A percentile compares a stretch with the other conserved stretches of the same genome.
phyloP scores from a whole-genome alignment of 345 rosid genomes.

The Salix suchowensis region DNA sequence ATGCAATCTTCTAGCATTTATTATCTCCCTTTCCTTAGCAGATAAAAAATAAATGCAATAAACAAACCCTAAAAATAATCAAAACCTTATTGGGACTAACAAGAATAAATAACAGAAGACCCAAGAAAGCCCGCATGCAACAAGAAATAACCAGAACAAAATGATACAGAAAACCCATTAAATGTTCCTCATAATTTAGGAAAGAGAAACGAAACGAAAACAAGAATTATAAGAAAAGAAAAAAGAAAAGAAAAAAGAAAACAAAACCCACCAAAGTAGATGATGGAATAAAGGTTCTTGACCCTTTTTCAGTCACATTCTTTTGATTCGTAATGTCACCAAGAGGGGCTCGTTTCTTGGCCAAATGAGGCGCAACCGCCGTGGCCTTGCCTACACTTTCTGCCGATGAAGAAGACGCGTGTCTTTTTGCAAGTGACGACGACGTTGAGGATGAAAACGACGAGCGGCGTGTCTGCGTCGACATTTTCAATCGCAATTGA shows the following conservation, averaged over 20 bases:
- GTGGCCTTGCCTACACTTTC: slow-evolving; percentile 39
- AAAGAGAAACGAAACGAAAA: neutral
- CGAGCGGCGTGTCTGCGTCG: slow-evolving; percentile 36
- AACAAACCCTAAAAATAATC: neutral
- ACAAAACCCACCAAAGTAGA: slow-evolving; percentile 51
- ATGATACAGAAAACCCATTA: neutral
- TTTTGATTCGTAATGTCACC: slow-evolving; percentile 64
- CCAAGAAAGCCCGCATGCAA: neutral
- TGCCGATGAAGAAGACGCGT: slow-evolving; percentile 36
- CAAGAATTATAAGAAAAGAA: neutral
- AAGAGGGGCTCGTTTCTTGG: slow-evolving; percentile 76
- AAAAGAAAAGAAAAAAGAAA: neutral
- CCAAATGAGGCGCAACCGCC: slow-evolving; percentile 33
- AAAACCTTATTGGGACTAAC: neutral
- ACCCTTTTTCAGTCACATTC: slow-evolving; percentile 26
- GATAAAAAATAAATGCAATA: neutral
- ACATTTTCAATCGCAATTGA: slow-evolving; percentile 5
- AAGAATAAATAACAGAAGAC: neutral
- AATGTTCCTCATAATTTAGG: neutral
- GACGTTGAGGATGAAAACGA: slow-evolving; percentile 45
- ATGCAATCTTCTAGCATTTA: neutral
- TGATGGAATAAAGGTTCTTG: slow-evolving; percentile 37
- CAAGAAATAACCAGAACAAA: neutral
- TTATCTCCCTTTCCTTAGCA: neutral
- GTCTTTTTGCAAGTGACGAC: slow-evolving; percentile 49